Evolutionary conservation across 179 eudicot species (phyloP).

Genomic region (Drosera spatulata): DNA sequence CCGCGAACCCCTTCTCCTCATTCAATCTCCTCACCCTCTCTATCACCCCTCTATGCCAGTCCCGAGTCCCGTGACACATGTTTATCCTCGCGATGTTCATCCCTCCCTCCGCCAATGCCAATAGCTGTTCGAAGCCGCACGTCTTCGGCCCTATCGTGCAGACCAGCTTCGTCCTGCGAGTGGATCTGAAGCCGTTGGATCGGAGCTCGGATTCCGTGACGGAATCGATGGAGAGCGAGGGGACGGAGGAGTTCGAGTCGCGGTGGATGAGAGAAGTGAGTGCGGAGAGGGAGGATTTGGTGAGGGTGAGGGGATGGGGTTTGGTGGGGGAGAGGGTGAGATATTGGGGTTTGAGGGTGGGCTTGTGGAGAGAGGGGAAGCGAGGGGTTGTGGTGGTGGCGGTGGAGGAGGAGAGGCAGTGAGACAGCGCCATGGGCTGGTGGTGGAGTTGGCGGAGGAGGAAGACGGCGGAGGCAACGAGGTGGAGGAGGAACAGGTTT

Average conservation of each 20-base stretch:
- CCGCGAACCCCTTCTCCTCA: conserved; percentile 63
- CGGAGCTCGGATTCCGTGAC: conserved; percentile 63
- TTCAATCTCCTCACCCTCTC: conserved; percentile 52
- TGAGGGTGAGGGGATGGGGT: background rate
- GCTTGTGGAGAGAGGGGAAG: background rate
- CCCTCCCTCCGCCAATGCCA: conserved; percentile 58
- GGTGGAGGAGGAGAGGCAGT: background rate
- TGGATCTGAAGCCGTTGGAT: conserved; percentile 65
- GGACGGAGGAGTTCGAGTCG: conserved; percentile 11
- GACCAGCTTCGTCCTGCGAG: conserved; percentile 49
- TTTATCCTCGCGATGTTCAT: conserved; percentile 68
- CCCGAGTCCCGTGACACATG: conserved; percentile 63
- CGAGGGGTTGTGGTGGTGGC: conserved; percentile 1
- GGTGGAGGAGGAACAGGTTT: too few relatives aligned
- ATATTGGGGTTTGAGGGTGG: background rate
- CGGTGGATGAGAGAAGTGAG: background rate
- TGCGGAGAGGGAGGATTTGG: background rate
- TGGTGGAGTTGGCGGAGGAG: background rate
- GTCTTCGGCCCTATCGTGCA: conserved; percentile 55
- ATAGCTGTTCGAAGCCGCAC: conserved; percentile 46
- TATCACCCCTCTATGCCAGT: conserved; percentile 53
- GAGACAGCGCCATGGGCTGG: too few relatives aligned
- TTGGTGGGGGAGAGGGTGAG: background rate
- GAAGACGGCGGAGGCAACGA: background rate
- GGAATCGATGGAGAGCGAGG: conserved; percentile 47